Evolutionary conservation across 306 rosid species (phyloP).

Genomic region (Morella rubra): DNA sequence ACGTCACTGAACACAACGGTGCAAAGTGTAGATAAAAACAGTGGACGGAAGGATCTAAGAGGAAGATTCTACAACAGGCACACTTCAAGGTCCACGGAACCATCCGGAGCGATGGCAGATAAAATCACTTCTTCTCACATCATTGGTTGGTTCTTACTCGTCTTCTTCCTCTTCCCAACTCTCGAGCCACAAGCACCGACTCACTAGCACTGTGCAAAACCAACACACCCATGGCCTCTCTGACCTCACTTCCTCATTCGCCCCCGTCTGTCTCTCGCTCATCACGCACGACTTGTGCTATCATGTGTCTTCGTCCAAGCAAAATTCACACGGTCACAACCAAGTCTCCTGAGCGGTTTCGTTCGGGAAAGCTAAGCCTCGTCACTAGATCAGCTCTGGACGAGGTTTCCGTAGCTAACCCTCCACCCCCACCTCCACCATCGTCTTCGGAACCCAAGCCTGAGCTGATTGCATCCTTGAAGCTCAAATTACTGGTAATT

Average conservation of each 20-base stretch:
- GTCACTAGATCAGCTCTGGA: conserved; percentile 40
- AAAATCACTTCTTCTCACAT: neutral
- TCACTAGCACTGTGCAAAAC: neutral
- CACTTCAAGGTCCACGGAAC: neutral
- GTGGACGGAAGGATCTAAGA: neutral
- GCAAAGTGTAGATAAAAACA: no score
- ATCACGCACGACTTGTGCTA: conserved; percentile 12
- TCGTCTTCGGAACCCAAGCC: conserved; percentile 19
- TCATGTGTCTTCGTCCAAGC: conserved; percentile 18
- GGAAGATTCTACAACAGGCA: neutral
- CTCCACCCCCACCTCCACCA: conserved; percentile 34
- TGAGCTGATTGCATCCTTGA: conserved; percentile 47
- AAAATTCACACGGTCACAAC: conserved; percentile 10
- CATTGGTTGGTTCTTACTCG: neutral
- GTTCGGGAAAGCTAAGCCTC: conserved; percentile 26
- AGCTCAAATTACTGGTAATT: conserved; percentile 76
- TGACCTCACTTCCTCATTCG: conserved; percentile 37
- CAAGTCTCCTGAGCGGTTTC: conserved; percentile 22
- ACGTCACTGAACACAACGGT: no score
- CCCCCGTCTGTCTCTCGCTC: conserved; percentile 19
- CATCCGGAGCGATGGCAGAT: neutral
- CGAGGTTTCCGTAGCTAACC: conserved; percentile 30
- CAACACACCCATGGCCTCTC: conserved; percentile 41
- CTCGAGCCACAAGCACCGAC: neutral
- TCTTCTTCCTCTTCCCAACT: conserved; percentile 1